A percentile compares a stretch with the other conserved stretches of the same genome.
These are phyloP conservation scores for Phaseolus coccineus DNA, from an alignment of 331 rosid genomes.

Conservation along the genomic window DNA sequence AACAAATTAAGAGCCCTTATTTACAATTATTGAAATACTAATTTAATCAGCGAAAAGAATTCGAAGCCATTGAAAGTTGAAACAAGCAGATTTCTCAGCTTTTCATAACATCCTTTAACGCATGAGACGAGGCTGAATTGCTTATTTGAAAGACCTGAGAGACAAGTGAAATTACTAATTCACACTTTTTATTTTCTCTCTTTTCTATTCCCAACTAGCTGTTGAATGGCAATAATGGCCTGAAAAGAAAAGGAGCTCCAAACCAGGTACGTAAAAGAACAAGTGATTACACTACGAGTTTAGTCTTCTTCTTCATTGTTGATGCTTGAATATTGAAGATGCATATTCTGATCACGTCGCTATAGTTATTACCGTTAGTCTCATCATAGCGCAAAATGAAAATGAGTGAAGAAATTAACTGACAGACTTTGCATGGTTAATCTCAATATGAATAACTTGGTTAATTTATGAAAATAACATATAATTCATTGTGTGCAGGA, in stretches of 20 bases:
- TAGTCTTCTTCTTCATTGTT: slow-evolving; percentile 40
- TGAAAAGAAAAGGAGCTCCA: slow-evolving; percentile 55
- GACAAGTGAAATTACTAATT: background rate
- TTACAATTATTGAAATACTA: slow-evolving; percentile 30
- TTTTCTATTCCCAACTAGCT: slow-evolving; percentile 47
- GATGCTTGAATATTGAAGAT: background rate
- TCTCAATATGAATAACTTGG: background rate
- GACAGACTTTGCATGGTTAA: background rate
- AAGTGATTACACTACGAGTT: background rate
- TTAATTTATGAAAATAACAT: background rate
- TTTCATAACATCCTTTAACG: slow-evolving; percentile 42
- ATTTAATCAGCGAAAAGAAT: slow-evolving; percentile 17
- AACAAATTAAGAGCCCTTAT: slow-evolving; percentile 38
- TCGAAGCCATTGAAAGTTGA: slow-evolving; percentile 26
- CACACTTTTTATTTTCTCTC: background rate
- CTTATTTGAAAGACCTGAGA: background rate
- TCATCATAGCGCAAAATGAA: slow-evolving; percentile 15
- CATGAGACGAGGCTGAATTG: slow-evolving; percentile 41
- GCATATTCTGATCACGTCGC: background rate
- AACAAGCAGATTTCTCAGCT: slow-evolving; percentile 45
- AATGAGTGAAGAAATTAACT: background rate
- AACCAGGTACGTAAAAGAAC: slow-evolving; percentile 45
- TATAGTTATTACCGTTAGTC: slow-evolving; percentile 39
- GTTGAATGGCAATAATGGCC: slow-evolving; percentile 54
- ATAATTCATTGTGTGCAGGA: slow-evolving; percentile 23